Evolutionary conservation across 148 eudicot genomes (phyloP), one percentile per base, ranked within the genome.

Genomic region (Dianthus caryophyllus): DNA sequence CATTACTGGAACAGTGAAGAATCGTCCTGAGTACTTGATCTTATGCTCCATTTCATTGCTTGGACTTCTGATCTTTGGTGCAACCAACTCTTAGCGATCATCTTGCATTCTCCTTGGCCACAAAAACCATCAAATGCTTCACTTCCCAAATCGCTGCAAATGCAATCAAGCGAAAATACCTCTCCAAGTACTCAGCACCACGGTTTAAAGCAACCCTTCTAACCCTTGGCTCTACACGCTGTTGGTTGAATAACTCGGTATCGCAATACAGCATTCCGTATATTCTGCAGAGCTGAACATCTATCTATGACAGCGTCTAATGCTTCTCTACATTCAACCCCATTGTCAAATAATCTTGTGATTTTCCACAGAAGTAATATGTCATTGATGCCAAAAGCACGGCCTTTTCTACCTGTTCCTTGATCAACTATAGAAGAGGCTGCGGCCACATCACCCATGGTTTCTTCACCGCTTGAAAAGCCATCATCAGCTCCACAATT

Each of bases 1-100:
- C 70, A 59, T 80, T 87, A 92, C 97, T 50, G 97, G 97, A 57
- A 92, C 83, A 17, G 97, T 85, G 73, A 92, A 87, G 81, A 92
- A 92, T 72, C 93, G 83, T 50, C 97, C 97, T 60, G 97, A 96
- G 78, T 94, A 78, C 78, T n/a, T n/a, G 87, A 79, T 80, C 96
- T 82, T 72, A 92, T 92, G 78, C 89, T 84, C 97, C 97, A 92
- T 85, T 92, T 92, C 94, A 92, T 89, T 62, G 91, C 96, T 82
- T 92, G 97, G 63, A 89, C 94, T 77, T 92, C 97, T 68, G 96
- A 88, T 78, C 93, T 85, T 78, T 82, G 96, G 41, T 81, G 84
- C 75, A 92, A 82, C 97, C 97, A 92, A 61, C 71, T 85, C 81
- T 92, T 92, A 70, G 89, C 89, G 58, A 88, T 92, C 83, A 85